Base-by-base conservation (phyloP, 805 yeast genomes). In the Hanseniaspora jakobsenii region DNA sequence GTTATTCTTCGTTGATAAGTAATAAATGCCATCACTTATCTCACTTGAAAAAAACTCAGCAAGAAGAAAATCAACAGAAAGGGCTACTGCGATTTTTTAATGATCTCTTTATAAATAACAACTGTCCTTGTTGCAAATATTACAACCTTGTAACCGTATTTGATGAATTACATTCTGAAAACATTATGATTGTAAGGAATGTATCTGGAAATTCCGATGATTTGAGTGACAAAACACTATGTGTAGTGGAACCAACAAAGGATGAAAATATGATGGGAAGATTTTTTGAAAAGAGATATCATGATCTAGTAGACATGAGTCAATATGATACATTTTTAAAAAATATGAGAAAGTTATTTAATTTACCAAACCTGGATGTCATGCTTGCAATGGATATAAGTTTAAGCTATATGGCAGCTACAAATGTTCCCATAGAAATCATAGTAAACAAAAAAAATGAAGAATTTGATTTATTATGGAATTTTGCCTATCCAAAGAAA, bases 101-200 rank as follows among this genome's bases (percentile, higher is more conserved):
- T 16, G 46, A 42, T 30, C 4, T 35, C 8, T 21, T 42, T 17
- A 17, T 21, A 21, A 13, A 19, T 2, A 34, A 29, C n/a, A 13
- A n/a, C n/a, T 42, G 46, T 16, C 46, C 46, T 13, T 35, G 46
- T 23, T 42, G 46, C 14, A 32, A 29, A n/a, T 42, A 28, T 35
- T 35, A 28, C 12, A 29, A 42, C 29, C 3, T 35, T 10, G 12
- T 34, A 4, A 22, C n/a, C 4, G 5, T 6, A 3, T 14, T 24
- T 6, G 5, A 13, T 4, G 10, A 17, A 4, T 19, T 18, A 14
- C 26, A 21, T 39, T 24, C 18, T 24, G 18, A 39, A 9, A 26
- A 16, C 18, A 17, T 35, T 3, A 16, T 32, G 12, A 8, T 39
- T 13, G 36, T 34, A n/a, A 39, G 46, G 12, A 36, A 30, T 29